Evolutionary conservation across 176 grass and related monocot species (phyloP).

Genomic region (Rhynchospora tenuis): DNA sequence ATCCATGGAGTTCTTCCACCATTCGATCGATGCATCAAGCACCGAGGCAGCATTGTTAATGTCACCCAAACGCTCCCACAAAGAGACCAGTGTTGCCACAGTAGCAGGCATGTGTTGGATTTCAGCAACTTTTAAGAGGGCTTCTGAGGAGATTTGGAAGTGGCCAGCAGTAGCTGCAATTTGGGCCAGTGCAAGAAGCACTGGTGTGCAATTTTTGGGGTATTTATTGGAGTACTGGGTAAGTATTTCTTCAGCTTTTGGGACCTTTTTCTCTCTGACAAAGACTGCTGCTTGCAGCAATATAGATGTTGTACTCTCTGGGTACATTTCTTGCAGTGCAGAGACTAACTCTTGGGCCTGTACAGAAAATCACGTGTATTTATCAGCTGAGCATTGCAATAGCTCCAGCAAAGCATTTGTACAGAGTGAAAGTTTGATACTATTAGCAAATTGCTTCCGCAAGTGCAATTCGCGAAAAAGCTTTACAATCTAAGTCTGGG

Average conservation of each 20-base stretch:
- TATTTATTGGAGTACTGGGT: conserved; percentile 48
- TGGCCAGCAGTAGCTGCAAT: conserved; percentile 64
- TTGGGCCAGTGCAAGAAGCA: conserved; percentile 72
- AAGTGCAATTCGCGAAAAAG: neutral
- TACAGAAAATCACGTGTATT: conserved; percentile 2
- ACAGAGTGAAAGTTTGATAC: neutral
- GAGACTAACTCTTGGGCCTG: conserved; percentile 67
- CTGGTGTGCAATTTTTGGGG: conserved; percentile 46
- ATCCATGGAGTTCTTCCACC: conserved; percentile 88
- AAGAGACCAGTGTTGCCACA: conserved; percentile 59
- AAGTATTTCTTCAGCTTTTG: conserved; percentile 82
- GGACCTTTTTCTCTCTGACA: conserved; percentile 73
- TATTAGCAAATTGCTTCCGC: neutral
- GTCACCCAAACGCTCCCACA: conserved; percentile 62
- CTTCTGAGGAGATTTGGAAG: conserved; percentile 66
- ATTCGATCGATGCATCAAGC: conserved; percentile 62
- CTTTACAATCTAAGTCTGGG: neutral
- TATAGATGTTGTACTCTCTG: conserved; percentile 46
- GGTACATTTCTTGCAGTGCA: conserved; percentile 49
- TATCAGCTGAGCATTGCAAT: neutral
- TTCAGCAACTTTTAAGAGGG: conserved; percentile 57
- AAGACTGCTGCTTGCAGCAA: conserved; percentile 71
- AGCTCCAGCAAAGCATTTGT: neutral
- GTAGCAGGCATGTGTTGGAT: conserved; percentile 85
- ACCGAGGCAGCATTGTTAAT: conserved; percentile 41